These are phyloP conservation scores for Aureobasidium sp. DNA, from an alignment of 2,329 filamentous ascomycete genomes.

Conservation along the genomic window DNA sequence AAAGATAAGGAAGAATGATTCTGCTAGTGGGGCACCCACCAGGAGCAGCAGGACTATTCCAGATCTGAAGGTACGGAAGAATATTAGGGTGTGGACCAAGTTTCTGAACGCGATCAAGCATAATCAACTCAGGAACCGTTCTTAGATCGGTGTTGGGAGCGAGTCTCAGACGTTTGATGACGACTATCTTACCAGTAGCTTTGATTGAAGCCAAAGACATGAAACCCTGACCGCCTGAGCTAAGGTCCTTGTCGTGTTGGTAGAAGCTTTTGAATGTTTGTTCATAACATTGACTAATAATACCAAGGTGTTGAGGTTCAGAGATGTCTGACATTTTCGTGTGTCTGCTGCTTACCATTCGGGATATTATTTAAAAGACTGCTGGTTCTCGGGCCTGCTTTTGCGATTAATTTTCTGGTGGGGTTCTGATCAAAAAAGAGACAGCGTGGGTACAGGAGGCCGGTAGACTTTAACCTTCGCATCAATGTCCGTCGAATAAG, in stretches of 20 bases:
- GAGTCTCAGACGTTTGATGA: neutral
- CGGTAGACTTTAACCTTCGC: no score
- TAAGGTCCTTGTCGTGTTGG: neutral
- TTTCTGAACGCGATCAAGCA: neutral
- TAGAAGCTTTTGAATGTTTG: conserved; percentile 3
- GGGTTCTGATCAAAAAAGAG: neutral
- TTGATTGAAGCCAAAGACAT: neutral
- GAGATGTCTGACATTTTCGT: neutral
- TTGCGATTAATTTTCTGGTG: neutral
- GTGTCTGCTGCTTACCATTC: neutral
- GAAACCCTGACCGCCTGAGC: neutral
- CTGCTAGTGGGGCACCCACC: neutral
- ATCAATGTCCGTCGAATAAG: neutral
- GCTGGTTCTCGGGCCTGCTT: neutral
- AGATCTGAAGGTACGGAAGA: neutral
- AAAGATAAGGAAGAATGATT: conserved; percentile 3
- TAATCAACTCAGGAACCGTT: neutral
- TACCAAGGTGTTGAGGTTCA: neutral
- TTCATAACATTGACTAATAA: neutral
- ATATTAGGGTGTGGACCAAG: neutral
- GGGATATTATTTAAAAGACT: neutral
- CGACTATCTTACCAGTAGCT: neutral
- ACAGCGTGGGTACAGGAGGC: neutral
- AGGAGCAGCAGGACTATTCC: neutral
- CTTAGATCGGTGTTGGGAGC: neutral